A percentile compares a stretch with the other conserved stretches of the same genome.
Conservation (phyloP, 2,329 filamentous ascomycete genomes). For the Fusarium buxicola region DNA sequence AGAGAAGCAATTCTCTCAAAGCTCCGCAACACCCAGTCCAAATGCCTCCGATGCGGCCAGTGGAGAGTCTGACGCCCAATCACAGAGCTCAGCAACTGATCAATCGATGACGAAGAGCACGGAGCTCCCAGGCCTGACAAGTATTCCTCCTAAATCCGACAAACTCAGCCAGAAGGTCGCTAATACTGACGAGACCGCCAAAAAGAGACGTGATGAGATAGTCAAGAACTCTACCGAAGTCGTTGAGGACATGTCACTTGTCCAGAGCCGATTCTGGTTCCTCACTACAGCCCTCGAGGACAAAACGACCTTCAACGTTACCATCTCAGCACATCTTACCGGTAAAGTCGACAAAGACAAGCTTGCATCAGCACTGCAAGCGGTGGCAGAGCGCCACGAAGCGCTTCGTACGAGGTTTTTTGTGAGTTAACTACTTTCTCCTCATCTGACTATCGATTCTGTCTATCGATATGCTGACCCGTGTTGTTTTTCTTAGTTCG, state of each 20-base stretch:
- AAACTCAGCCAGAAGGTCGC: slow-evolving; percentile 1
- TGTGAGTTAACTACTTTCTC: not conserved
- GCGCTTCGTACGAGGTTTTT: slow-evolving; percentile 11
- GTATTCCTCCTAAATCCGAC: slow-evolving; percentile 10
- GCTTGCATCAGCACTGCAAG: slow-evolving; percentile 1
- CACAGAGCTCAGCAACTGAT: slow-evolving; percentile 11
- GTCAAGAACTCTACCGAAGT: not conserved
- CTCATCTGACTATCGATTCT: too few relatives aligned
- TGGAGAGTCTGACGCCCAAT: slow-evolving; percentile 4
- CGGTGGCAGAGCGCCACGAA: slow-evolving; percentile 4
- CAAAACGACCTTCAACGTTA: slow-evolving; percentile 10
- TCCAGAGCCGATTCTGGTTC: slow-evolving; percentile 10
- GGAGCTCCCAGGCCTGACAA: slow-evolving; percentile 7
- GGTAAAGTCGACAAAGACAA: not conserved
- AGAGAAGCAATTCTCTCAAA: not conserved
- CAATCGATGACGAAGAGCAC: slow-evolving; percentile 8
- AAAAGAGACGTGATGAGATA: not conserved
- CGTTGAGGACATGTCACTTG: slow-evolving; percentile 12
- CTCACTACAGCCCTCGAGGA: slow-evolving; percentile 13
- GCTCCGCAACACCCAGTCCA: slow-evolving; percentile 1
- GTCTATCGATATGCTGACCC: too few relatives aligned
- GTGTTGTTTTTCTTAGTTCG: not conserved
- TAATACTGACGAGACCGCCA: not conserved
- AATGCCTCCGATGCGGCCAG: slow-evolving; percentile 4
- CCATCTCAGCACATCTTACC: slow-evolving; percentile 8